Base-by-base conservation (phyloP, 352 stramenopile species). In the Pythium vanterpoolii region DNA sequence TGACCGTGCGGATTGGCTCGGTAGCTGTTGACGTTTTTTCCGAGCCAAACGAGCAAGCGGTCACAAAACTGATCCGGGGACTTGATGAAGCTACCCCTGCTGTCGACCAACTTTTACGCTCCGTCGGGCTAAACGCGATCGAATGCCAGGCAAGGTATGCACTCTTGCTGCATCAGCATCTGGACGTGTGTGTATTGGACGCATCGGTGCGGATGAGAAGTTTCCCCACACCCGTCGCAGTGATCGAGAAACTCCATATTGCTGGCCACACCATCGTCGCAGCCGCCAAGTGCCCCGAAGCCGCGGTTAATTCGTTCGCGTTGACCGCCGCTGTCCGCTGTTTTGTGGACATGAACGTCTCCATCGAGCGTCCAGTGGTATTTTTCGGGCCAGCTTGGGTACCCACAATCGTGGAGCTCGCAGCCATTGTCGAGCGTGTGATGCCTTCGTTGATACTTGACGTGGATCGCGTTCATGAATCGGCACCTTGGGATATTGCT, bases 301-400 rank as follows among this genome's bases (percentile, higher is more conserved):
- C 9, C 11, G 27, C 23, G 0, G 58, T 21, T 16, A 23, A 51
- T 5, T n/a, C 5, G 5, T 71, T 79, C 9, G 49, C 64, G n/a
- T 27, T 87, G 2, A 68, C 71, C 38, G 66, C 47, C 8, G 53
- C 61, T 21, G 10, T 75, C 38, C 74, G 73, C 1, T 74, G 58
- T 56, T 90, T 78, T 42, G 18, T 72, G 8, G 66, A 90, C 40
- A 30, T 93, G 0, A 48, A 57, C 5, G 45, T 87, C 7, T 36
- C 60, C 14, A 30, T 87, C 11, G 62, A 42, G 2, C 57, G 48
- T 18, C 70, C 79, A 21, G 64, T 79, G 13, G 28, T 74, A 19
- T 86, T 74, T 40, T 93, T 88, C 46, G 72, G 66, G 23, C 81
- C 81, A 33, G 64, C 69, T 1, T 87, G 90, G 46, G 31, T 85